These are phyloP conservation scores for Ganoderma lucidum DNA, from an alignment of 1,284 basidiomycete genomes.

Conservation along the genomic window DNA sequence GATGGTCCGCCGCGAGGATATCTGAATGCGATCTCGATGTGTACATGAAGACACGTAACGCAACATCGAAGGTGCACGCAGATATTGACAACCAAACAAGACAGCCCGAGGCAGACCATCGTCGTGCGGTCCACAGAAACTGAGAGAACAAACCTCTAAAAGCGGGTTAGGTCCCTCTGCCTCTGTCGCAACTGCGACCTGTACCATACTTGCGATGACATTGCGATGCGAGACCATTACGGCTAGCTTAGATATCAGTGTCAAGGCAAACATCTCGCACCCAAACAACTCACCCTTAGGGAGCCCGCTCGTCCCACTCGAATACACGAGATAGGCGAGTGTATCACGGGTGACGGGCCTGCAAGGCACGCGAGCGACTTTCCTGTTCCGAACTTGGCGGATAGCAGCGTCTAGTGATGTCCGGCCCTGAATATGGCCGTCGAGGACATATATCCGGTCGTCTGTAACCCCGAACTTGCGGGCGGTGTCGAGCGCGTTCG, in stretches of 20 bases:
- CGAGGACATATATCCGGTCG: slow-evolving; percentile 62
- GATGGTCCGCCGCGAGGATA: slow-evolving; percentile 1
- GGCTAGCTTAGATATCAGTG: slow-evolving; percentile 46
- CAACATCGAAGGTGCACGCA: not conserved
- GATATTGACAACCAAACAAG: not conserved
- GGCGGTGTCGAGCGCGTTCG: slow-evolving; percentile 57
- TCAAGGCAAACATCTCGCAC: not conserved
- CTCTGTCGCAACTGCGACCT: slow-evolving; percentile 46
- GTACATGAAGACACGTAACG: not conserved
- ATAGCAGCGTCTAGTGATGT: slow-evolving; percentile 57
- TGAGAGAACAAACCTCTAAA: slow-evolving; percentile 16
- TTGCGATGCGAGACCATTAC: slow-evolving; percentile 83
- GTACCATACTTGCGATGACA: slow-evolving; percentile 57
- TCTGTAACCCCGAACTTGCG: slow-evolving; percentile 57
- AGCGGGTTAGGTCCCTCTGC: slow-evolving; percentile 26
- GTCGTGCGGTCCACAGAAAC: not conserved
- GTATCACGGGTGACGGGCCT: slow-evolving; percentile 61
- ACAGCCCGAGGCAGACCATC: not conserved
- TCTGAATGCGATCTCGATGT: not conserved
- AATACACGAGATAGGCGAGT: slow-evolving; percentile 77
- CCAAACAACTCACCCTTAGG: slow-evolving; percentile 66
- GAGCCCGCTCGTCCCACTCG: slow-evolving; percentile 79
- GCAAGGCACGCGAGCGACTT: slow-evolving; percentile 50
- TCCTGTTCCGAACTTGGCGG: slow-evolving; percentile 45
- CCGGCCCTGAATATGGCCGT: slow-evolving; percentile 49